Percentiles rank a stretch among this genome's conserved stretches.
phyloP scores from a whole-genome alignment of 2,329 filamentous ascomycete genomes.

The Chaetothyriales sp. region DNA sequence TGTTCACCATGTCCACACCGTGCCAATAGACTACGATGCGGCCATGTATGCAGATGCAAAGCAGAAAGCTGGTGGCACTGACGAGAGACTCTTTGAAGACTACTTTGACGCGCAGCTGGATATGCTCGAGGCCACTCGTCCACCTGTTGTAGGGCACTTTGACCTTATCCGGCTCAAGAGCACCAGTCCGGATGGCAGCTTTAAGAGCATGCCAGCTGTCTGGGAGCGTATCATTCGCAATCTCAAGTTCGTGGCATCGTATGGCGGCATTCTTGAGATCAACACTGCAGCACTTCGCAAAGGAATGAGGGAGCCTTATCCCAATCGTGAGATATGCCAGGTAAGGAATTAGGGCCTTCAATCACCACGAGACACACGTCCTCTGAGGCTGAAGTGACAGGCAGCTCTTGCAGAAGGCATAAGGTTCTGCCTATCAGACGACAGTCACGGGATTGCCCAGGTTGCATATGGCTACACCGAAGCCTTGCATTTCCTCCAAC shows the following conservation, averaged over 20 bases:
- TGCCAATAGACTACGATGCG: slow-evolving; percentile 79
- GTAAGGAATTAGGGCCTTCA: slow-evolving; percentile 31
- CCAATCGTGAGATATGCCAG: slow-evolving; percentile 62
- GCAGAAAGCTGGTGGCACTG: slow-evolving; percentile 42
- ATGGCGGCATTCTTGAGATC: slow-evolving; percentile 75
- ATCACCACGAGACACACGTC: slow-evolving; percentile 3
- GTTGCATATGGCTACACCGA: slow-evolving; percentile 70
- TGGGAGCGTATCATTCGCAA: slow-evolving; percentile 68
- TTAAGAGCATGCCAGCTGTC: slow-evolving; percentile 46
- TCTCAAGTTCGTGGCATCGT: slow-evolving; percentile 52
- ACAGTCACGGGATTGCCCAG: slow-evolving; percentile 81
- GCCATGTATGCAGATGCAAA: slow-evolving; percentile 54
- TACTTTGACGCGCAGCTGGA: slow-evolving; percentile 81
- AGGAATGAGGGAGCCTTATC: slow-evolving; percentile 83
- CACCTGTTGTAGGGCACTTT: slow-evolving; percentile 81
- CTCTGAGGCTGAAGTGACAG: slow-evolving; percentile 27
- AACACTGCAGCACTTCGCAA: slow-evolving; percentile 82
- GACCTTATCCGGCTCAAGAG: slow-evolving; percentile 78
- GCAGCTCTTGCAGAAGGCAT: slow-evolving; percentile 61
- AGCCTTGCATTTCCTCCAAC: slow-evolving; percentile 55
- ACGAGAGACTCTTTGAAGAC: slow-evolving; percentile 61
- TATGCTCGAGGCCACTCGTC: slow-evolving; percentile 61
- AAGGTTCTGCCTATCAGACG: slow-evolving; percentile 81
- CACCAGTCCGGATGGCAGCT: slow-evolving; percentile 49
- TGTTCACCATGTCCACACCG: slow-evolving; percentile 72